phyloP scores from a whole-genome alignment of 2,329 filamentous ascomycete species.

The Paracorniculantispora psalliotae region DNA sequence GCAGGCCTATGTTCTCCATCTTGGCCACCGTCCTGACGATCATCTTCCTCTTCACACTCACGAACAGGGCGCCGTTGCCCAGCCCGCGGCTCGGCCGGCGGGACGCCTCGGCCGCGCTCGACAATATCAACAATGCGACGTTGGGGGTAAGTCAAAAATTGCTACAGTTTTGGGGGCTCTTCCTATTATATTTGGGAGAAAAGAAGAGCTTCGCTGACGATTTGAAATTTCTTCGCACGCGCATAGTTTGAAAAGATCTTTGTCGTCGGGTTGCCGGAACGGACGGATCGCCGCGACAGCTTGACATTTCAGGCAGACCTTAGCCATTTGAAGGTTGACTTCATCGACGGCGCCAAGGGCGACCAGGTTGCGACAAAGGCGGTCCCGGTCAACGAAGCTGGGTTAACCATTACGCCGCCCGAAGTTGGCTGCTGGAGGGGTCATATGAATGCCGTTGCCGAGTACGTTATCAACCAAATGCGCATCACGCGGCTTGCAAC shows the following conservation, averaged over 20 bases:
- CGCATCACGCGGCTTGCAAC: not conserved
- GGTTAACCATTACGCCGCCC: constrained; percentile 24
- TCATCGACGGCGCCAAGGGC: constrained; percentile 40
- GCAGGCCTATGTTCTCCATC: not conserved
- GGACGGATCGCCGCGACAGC: constrained; percentile 47
- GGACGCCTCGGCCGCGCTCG: not conserved
- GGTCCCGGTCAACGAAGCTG: constrained; percentile 28
- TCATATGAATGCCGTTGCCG: constrained; percentile 34
- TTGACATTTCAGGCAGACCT: constrained; percentile 43
- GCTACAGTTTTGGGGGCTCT: no score
- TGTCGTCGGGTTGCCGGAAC: constrained; percentile 45
- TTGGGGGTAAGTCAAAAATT: not conserved
- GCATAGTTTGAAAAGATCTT: constrained; percentile 48
- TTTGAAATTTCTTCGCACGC: not conserved
- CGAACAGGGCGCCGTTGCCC: not conserved
- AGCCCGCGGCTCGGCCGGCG: not conserved
- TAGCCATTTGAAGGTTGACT: constrained; percentile 40
- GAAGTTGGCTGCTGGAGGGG: constrained; percentile 34
- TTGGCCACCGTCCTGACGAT: not conserved
- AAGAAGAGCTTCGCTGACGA: not conserved
- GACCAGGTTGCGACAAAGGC: constrained; percentile 33
- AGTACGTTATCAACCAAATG: constrained; percentile 20
- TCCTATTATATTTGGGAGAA: not conserved
- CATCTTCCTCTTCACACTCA: not conserved
- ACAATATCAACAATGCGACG: constrained; percentile 4